Percentiles rank a stretch among this genome's conserved stretches.
Conservation (phyloP, 306 rosid genomes). For the Rosa chinensis region DNA sequence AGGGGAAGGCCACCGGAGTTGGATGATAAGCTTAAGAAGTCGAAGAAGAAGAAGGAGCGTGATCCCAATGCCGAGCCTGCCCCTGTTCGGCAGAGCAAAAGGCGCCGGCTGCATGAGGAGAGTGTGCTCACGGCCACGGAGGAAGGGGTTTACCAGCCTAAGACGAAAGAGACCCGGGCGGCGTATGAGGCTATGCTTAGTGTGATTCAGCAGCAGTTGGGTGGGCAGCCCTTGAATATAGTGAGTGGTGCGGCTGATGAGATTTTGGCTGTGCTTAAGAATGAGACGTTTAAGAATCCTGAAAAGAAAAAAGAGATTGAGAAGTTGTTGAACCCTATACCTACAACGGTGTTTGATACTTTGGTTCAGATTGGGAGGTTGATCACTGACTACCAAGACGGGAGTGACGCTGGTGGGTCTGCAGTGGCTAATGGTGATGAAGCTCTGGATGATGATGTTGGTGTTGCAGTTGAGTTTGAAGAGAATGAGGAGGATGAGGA, state of each 20-base stretch:
- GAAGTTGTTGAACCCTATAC: conserved; percentile 65
- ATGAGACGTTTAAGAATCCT: conserved; percentile 54
- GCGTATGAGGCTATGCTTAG: conserved; percentile 94
- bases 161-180: conserved; percentile 89
- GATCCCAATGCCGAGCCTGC: conserved; percentile 49
- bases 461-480: conserved; percentile 94
- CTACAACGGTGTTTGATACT: conserved; percentile 55
- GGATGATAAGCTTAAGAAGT: conserved; percentile 70
- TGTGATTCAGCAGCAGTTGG: conserved; percentile 81
- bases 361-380: conserved; percentile 73
- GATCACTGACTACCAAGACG: conserved; percentile 84
- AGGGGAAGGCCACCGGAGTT: conserved; percentile 75
- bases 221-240: conserved; percentile 79
- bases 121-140: conserved; percentile 81
- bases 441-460: conserved; percentile 79
- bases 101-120: conserved; percentile 63
- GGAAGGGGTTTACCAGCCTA: conserved; percentile 84
- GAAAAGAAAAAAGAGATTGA: conserved; percentile 95
- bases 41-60: conserved; percentile 65
- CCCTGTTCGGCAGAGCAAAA: conserved; percentile 41
- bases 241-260: conserved; percentile 88
- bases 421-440: conserved; percentile 53
- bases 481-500: conserved; percentile 93
- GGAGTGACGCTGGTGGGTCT: conserved; percentile 45
- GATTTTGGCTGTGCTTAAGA: conserved; percentile 75